Conservation (phyloP, 305 asterid genomes). For the Vinca major region DNA sequence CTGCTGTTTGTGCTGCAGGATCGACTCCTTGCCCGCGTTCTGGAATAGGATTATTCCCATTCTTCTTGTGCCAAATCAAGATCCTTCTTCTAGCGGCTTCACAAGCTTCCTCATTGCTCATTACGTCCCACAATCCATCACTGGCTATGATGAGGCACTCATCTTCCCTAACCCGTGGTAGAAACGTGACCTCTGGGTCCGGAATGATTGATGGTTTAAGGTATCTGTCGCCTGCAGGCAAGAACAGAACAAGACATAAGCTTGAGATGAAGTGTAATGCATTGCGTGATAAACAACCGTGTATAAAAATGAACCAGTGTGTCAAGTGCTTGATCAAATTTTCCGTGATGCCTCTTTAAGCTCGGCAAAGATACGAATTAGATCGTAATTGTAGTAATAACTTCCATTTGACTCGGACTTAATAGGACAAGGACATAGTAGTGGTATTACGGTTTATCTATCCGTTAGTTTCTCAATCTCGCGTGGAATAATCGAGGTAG, state of each 20-base stretch:
- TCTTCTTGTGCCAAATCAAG: slow-evolving; percentile 67
- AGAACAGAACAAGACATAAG: neutral
- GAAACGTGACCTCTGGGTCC: slow-evolving; percentile 53
- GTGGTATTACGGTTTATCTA: neutral
- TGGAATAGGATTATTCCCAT: slow-evolving; percentile 27
- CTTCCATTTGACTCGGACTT: too few species aligned
- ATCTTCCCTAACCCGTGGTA: slow-evolving; percentile 65
- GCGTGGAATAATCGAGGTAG: too few species aligned
- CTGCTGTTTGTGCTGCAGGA: slow-evolving; percentile 85
- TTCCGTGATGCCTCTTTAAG: too few species aligned
- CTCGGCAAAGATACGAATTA: too few species aligned
- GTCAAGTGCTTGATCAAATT: too few species aligned
- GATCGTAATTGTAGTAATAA: too few species aligned
- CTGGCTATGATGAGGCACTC: slow-evolving; percentile 71
- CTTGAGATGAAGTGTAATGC: neutral
- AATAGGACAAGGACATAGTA: too few species aligned
- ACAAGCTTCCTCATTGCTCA: slow-evolving; percentile 66
- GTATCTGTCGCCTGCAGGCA: slow-evolving; percentile 56
- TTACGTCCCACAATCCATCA: slow-evolving; percentile 78
- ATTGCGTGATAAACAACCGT: too few species aligned
- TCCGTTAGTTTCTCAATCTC: too few species aligned
- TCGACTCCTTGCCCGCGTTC: slow-evolving; percentile 54
- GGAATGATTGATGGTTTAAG: slow-evolving; percentile 74
- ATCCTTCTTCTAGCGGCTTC: slow-evolving; percentile 57
- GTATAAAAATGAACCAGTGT: neutral